Conservation (phyloP, 1,284 basidiomycete species). For the Ganoderma meredithae region DNA sequence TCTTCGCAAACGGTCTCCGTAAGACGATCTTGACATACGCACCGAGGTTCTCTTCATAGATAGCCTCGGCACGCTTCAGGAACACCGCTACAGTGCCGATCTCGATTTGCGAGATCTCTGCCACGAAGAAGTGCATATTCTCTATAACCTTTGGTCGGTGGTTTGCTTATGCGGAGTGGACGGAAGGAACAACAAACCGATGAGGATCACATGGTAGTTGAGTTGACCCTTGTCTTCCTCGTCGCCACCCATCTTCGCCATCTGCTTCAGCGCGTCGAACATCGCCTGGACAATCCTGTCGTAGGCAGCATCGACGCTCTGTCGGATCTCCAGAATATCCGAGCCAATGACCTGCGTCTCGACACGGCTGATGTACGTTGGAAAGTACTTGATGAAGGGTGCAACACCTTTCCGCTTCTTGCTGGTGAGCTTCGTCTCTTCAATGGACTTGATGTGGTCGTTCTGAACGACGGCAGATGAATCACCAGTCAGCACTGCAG, state of each 20-base stretch:
- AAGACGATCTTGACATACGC: slow-evolving; percentile 91
- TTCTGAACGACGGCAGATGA: slow-evolving; percentile 52
- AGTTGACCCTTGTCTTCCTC: slow-evolving; percentile 96
- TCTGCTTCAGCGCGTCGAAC: slow-evolving; percentile 93
- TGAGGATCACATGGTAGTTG: slow-evolving; percentile 95
- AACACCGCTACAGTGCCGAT: slow-evolving; percentile 75
- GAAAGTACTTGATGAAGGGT: slow-evolving; percentile 95
- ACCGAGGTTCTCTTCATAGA: slow-evolving; percentile 88
- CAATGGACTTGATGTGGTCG: slow-evolving; percentile 90
- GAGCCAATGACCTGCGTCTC: slow-evolving; percentile 88
- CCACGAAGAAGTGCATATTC: slow-evolving; percentile 95
- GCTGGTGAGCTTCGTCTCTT: slow-evolving; percentile 88
- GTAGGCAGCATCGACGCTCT: slow-evolving; percentile 84
- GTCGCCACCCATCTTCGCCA: slow-evolving; percentile 92
- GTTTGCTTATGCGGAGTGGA: background rate
- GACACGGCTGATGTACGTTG: slow-evolving; percentile 84
- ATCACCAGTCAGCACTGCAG: background rate
- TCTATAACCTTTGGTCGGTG: slow-evolving; percentile 56
- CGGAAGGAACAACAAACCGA: slow-evolving; percentile 66
- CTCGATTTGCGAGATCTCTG: slow-evolving; percentile 78
- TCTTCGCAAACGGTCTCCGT: slow-evolving; percentile 85
- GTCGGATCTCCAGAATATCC: slow-evolving; percentile 81
- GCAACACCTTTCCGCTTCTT: slow-evolving; percentile 94
- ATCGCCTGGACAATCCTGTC: slow-evolving; percentile 89
- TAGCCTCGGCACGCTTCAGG: slow-evolving; percentile 76